These are phyloP conservation scores for Aureobasidium sp. DNA, from an alignment of 2,329 filamentous ascomycete species.

Conservation along the genomic window DNA sequence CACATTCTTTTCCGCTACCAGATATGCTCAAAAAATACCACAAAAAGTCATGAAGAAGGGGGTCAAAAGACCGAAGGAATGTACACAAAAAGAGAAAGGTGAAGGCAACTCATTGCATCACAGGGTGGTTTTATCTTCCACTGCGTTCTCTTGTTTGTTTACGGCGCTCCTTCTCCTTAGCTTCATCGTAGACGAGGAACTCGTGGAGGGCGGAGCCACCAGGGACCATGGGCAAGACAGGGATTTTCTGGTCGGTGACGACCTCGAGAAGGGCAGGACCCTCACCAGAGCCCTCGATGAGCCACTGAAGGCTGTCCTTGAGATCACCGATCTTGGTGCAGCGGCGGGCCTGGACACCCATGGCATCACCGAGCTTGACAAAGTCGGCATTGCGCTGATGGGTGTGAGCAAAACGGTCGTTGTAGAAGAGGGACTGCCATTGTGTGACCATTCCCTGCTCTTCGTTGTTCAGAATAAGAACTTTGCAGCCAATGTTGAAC, in stretches of 20 bases:
- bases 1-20: constrained; percentile 8
- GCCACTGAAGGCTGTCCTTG: constrained; percentile 71
- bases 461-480: constrained; percentile 92
- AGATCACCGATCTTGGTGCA: constrained; percentile 69
- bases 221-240: constrained; percentile 96
- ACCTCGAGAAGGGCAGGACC: constrained; percentile 93
- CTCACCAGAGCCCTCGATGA: constrained; percentile 64
- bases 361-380: constrained; percentile 83
- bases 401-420: constrained; percentile 85
- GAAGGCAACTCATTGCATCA: not conserved
- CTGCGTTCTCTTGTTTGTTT: constrained; percentile 29
- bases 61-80: not conserved
- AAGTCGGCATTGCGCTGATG: constrained; percentile 96
- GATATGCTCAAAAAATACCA: constrained; percentile 8
- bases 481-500: constrained; percentile 94
- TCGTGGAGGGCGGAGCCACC: constrained; percentile 81
- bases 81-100: not conserved
- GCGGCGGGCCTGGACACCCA: constrained; percentile 71
- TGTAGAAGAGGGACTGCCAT: constrained; percentile 97
- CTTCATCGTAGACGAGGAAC: constrained; percentile 78
- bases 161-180: constrained; percentile 33
- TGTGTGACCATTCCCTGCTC: constrained; percentile 98
- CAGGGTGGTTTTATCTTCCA: constrained; percentile 24
- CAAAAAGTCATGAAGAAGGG: constrained; percentile 1
- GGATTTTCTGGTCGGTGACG: constrained; percentile 79